Base-by-base conservation (phyloP, 768 basidiomycete genomes). In the Pleurotus eryngii region DNA sequence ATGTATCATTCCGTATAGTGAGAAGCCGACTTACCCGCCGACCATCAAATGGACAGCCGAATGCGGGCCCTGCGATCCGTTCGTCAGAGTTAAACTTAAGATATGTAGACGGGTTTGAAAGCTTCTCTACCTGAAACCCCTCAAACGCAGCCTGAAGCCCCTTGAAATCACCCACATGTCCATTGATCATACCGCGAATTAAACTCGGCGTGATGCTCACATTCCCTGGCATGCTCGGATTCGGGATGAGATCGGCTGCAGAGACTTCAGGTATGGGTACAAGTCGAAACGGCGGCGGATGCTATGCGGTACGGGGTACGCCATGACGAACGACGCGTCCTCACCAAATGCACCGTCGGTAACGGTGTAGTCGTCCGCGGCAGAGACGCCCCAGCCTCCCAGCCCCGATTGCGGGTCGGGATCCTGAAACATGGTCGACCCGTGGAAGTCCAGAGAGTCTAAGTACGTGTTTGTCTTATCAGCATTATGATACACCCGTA, bases 281-380 rank as follows among this genome's bases (percentile, higher is more conserved):
- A 69, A 65, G 1, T 68, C 70, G 63, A 65, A 75, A 49, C 68
- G 70, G 7, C 73, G 65, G 17, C 73, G 68, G 26, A 73, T 20
- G 22, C 48, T 61, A 60, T 74, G 72, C 30, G 68, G 66, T 17
- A 60, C 60, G 12, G 73, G 73, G 46, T 74, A 74, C 9, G 71
- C 60, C 11, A 69, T 58, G 11, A 57, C 50, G 69, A 90, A 91
- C 7, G 80, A 80, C 2, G 77, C 90, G 9, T 79, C 80, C 2
- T 76, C 80, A 35, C 76, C 75, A 53, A 78, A 74, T 1, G 81
- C 72, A 35, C 72, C 63, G 55, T 75, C 74, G 62, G 90, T 85
- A 62, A 82, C 71, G 58, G 81, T 77, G 18, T 40, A 26, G 58
- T 67, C 66, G 53, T 65, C 58, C 3, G 58, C 53, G 8, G 49